Percentiles rank a stretch among this genome's conserved stretches.
Conservation (phyloP, 2,329 filamentous ascomycete genomes). For the Talaromyces islandicus region DNA sequence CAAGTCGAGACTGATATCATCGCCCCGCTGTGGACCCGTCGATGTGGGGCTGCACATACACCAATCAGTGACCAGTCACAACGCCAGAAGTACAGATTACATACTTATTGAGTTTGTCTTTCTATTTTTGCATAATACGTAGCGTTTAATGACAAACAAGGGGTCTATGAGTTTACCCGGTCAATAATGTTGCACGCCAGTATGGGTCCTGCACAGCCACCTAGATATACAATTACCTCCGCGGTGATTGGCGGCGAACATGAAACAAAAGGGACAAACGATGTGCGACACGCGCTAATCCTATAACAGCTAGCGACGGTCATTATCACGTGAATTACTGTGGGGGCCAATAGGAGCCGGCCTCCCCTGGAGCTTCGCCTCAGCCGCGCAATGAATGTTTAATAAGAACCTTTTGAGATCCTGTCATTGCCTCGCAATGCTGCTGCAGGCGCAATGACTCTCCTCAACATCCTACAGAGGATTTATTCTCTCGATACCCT, state of each 20-base stretch:
- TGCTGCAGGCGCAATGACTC: slow-evolving; percentile 28
- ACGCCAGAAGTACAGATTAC: neutral
- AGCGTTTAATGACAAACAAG: neutral
- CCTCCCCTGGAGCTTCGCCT: neutral
- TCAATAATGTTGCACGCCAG: too few species aligned
- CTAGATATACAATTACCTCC: neutral
- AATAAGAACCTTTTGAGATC: neutral
- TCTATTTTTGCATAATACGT: too few species aligned
- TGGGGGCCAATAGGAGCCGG: neutral
- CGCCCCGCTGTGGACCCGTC: neutral
- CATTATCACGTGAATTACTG: neutral
- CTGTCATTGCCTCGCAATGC: slow-evolving; percentile 16
- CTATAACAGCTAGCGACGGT: neutral
- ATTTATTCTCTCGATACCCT: slow-evolving; percentile 62
- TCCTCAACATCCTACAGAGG: slow-evolving; percentile 44
- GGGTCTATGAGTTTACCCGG: too few species aligned
- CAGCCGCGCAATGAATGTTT: neutral
- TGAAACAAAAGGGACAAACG: neutral
- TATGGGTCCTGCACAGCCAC: neutral
- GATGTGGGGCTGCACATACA: neutral
- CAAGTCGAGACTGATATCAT: neutral
- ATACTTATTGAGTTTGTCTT: neutral
- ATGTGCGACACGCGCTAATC: neutral
- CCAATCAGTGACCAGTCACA: too few species aligned
- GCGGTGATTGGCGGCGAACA: neutral